phyloP scores from a whole-genome alignment of 164 flowering plant genomes.

The Tetracentron sinense region DNA sequence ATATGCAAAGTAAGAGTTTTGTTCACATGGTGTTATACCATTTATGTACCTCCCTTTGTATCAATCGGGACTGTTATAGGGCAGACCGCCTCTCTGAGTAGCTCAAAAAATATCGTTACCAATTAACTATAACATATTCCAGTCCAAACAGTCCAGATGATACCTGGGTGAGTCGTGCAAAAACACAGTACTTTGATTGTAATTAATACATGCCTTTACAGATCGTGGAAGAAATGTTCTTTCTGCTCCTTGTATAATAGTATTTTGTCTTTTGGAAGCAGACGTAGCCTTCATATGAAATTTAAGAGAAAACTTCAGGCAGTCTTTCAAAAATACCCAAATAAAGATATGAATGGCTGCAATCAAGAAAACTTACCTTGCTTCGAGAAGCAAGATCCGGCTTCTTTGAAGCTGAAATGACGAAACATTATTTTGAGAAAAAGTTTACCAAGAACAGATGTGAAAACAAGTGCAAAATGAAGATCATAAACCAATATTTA shows the following conservation, averaged over 20 bases:
- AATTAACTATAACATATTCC: neutral
- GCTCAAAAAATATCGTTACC: neutral
- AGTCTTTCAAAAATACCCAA: neutral
- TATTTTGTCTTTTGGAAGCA: conserved; percentile 40
- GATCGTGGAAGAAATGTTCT: conserved; percentile 34
- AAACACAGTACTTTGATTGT: neutral
- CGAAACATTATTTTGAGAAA: neutral
- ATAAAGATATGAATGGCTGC: neutral
- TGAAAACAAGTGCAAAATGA: neutral
- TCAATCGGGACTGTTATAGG: neutral
- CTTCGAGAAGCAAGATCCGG: conserved; percentile 28
- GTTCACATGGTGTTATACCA: neutral
- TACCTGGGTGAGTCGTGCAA: neutral
- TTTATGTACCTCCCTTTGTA: neutral
- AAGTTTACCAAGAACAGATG: neutral
- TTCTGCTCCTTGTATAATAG: conserved; percentile 29
- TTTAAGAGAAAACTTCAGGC: neutral
- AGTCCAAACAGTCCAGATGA: neutral
- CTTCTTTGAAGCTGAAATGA: conserved; percentile 48
- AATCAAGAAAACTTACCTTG: conserved; percentile 33
- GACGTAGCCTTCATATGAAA: conserved; percentile 40
- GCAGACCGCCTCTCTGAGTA: neutral
- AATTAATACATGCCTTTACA: conserved; percentile 31
- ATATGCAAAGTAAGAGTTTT: neutral
- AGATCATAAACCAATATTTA: neutral